These are phyloP conservation scores for Paragyromitra xinjiangensis DNA, from an alignment of 495 filamentous ascomycete genomes.

Conservation along the genomic window DNA sequence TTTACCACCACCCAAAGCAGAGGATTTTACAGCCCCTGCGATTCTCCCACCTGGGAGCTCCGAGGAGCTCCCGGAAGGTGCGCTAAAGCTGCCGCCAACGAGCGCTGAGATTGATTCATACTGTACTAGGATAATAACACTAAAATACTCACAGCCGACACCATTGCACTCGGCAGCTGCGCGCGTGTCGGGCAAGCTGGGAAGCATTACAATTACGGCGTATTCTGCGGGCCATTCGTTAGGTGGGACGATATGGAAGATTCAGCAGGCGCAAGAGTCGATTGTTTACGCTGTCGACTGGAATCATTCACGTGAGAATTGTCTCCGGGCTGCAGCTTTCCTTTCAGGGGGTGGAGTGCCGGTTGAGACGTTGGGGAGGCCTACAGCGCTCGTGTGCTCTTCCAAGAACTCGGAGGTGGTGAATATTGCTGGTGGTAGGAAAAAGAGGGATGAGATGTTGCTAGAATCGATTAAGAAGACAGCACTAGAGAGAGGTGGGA, in stretches of 20 bases:
- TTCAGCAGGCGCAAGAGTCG: conserved; percentile 94
- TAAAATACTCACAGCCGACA: conserved; percentile 97
- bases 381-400: conserved; percentile 85
- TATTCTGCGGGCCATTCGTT: conserved; percentile 97
- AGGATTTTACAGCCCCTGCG: conserved; percentile 53
- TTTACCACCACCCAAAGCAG: conserved; percentile 70
- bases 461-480: conserved; percentile 80
- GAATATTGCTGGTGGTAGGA: conserved; percentile 73
- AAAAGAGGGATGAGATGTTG: conserved; percentile 83
- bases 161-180: conserved; percentile 65
- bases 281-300: conserved; percentile 98
- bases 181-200: conserved; percentile 55
- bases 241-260: conserved; percentile 98
- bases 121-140: conserved; percentile 88
- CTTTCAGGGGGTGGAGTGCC: conserved; percentile 85
- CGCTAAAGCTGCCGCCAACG: conserved; percentile 68
- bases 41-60: conserved; percentile 49
- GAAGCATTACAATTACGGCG: conserved; percentile 90
- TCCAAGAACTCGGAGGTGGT: conserved; percentile 75
- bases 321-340: conserved; percentile 91
- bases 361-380: conserved; percentile 89
- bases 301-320: conserved; percentile 94
- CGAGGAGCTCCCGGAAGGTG: conserved; percentile 48
- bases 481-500: conserved; percentile 79
- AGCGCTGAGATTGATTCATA: conserved; percentile 88